phyloP scores from a whole-genome alignment of 257 asterid species.

The Ligustrum vulgare region DNA sequence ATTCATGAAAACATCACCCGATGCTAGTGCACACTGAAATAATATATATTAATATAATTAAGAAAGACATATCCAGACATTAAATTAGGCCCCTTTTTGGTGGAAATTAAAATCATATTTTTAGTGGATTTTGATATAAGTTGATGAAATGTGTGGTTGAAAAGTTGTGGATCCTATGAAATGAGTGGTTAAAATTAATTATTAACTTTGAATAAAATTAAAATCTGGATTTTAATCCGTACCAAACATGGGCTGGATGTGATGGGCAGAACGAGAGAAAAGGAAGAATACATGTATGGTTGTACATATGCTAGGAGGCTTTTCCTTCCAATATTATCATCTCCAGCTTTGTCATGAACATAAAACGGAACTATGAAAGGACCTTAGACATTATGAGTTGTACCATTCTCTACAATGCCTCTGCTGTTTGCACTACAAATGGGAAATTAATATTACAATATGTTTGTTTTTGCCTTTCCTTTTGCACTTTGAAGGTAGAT shows the following conservation, averaged over 20 bases:
- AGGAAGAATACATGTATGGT: neutral
- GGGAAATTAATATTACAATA: neutral
- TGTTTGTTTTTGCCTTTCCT: neutral
- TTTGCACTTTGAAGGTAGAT: neutral
- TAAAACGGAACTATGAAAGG: neutral
- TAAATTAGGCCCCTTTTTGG: neutral
- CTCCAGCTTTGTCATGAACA: neutral
- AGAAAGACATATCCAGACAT: neutral
- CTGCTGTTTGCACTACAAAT: neutral
- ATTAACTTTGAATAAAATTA: no score
- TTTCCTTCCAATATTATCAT: neutral
- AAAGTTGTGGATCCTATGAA: no score
- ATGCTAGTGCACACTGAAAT: neutral
- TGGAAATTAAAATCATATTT: no score
- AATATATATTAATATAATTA: neutral
- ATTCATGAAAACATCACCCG: no score
- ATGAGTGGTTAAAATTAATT: no score
- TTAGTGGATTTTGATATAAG: no score
- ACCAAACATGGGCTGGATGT: neutral
- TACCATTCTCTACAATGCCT: neutral
- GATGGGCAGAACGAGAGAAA: neutral
- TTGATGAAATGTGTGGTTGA: no score
- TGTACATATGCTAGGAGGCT: conserved; percentile 1
- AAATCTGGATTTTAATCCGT: no score
- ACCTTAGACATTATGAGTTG: neutral